phyloP scores from a whole-genome alignment of 2,329 filamentous ascomycete genomes.

The Fusarium luffae region DNA sequence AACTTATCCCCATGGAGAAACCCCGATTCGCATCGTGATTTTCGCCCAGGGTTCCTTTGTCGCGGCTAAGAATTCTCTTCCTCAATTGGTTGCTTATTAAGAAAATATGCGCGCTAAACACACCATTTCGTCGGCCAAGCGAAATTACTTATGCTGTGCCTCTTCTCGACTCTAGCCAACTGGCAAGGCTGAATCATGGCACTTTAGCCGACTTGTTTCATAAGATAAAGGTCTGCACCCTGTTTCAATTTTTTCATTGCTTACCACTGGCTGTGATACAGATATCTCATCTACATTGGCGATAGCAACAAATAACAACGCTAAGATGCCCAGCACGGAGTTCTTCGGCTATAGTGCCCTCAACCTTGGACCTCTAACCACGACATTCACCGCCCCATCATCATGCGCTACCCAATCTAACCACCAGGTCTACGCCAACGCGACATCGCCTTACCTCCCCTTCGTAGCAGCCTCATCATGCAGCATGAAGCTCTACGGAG shows the following conservation, averaged over 20 bases:
- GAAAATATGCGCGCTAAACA: too few species aligned
- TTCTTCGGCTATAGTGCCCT: conserved; percentile 1
- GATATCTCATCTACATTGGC: too few species aligned
- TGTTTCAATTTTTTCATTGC: neutral
- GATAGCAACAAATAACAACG: too few species aligned
- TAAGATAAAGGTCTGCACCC: neutral
- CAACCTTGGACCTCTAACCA: conserved; percentile 6
- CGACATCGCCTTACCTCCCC: too few species aligned
- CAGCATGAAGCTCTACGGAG: rapidly evolving
- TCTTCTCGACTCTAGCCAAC: neutral
- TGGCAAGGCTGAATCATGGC: neutral
- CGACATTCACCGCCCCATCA: neutral
- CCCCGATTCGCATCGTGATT: neutral
- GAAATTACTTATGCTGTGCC: neutral
- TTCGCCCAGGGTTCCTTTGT: neutral
- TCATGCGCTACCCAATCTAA: conserved; percentile 5
- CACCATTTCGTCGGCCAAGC: rapidly evolving
- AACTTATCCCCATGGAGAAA: neutral
- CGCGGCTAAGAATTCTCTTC: rapidly evolving
- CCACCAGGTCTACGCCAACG: neutral
- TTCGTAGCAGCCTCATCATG: too few species aligned
- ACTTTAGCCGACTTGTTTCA: neutral
- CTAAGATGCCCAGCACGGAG: conserved; percentile 6
- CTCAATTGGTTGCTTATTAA: neutral
- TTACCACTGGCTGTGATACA: too few species aligned